Conservation (phyloP, 331 rosid genomes). For the Malus hybrid region DNA sequence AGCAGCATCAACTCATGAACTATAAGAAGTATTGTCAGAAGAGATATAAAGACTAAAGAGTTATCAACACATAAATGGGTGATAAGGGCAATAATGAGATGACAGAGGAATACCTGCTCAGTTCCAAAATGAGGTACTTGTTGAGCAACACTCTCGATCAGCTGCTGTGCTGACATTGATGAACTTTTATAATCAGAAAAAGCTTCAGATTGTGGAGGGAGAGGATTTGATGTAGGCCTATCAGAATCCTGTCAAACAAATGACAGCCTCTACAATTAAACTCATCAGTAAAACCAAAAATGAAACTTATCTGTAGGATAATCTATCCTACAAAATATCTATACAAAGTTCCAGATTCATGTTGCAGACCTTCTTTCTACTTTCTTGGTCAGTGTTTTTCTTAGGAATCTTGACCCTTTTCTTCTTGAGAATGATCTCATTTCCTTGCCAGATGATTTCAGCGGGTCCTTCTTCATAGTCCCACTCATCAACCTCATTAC, state of each 20-base stretch:
- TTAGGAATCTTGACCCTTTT: conserved; percentile 50
- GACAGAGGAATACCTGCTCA: conserved; percentile 49
- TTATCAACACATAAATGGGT: not conserved
- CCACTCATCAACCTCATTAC: conserved; percentile 34
- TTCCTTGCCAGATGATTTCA: conserved; percentile 79
- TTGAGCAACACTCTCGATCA: conserved; percentile 42
- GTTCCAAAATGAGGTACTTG: conserved; percentile 93
- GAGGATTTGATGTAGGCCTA: conserved; percentile 82
- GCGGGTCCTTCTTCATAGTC: conserved; percentile 71
- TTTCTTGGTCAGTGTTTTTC: conserved; percentile 15
- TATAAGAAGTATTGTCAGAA: not conserved
- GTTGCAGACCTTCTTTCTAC: conserved; percentile 15
- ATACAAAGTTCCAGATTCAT: not conserved
- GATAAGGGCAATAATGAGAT: not conserved
- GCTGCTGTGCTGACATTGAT: conserved; percentile 27
- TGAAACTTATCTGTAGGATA: not conserved
- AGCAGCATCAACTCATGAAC: not conserved
- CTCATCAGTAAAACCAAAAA: not conserved
- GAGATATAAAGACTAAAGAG: not conserved
- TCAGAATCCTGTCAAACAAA: conserved; percentile 31
- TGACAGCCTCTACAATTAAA: not conserved
- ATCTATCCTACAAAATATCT: not conserved
- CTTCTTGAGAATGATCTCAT: conserved; percentile 73
- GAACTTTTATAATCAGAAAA: conserved; percentile 26
- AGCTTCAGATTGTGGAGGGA: conserved; percentile 70